Conservation (phyloP, 768 basidiomycete species). For the Panaeolus cyanescens region DNA sequence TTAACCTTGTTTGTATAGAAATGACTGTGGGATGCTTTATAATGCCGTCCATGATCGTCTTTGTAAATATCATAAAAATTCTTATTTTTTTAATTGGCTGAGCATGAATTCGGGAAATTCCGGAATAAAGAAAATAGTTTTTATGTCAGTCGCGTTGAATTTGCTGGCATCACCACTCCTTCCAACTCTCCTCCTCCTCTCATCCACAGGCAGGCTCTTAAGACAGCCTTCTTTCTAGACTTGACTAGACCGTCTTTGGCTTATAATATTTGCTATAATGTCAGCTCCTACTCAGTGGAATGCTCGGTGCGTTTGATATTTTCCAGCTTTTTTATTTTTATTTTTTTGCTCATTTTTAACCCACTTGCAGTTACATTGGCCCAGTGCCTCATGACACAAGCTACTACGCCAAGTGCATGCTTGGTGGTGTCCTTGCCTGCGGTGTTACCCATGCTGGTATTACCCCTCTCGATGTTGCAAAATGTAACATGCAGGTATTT, state of each 20-base stretch:
- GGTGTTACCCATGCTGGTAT: slow-evolving; percentile 88
- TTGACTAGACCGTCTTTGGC: slow-evolving; percentile 33
- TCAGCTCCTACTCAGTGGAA: slow-evolving; percentile 69
- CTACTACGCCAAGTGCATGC: slow-evolving; percentile 86
- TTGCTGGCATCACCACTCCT: slow-evolving; percentile 17
- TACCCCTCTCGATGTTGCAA: slow-evolving; percentile 85
- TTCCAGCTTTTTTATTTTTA: neutral
- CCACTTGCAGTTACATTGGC: slow-evolving; percentile 48
- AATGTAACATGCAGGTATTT: slow-evolving; percentile 89
- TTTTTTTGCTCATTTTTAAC: slow-evolving; percentile 3
- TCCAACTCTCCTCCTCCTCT: slow-evolving; percentile 21
- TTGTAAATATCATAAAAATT: neutral
- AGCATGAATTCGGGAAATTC: slow-evolving; percentile 38
- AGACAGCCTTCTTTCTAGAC: slow-evolving; percentile 26
- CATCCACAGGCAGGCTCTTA: slow-evolving; percentile 21
- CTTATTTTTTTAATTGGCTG: slow-evolving; percentile 29
- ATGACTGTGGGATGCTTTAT: slow-evolving; percentile 4
- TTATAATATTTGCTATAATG: slow-evolving; percentile 40
- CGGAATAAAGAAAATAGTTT: slow-evolving; percentile 26
- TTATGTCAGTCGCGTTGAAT: slow-evolving; percentile 22
- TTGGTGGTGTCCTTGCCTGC: slow-evolving; percentile 86
- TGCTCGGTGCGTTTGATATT: slow-evolving; percentile 50
- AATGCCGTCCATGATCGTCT: neutral
- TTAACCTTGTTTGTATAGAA: neutral
- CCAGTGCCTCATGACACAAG: slow-evolving; percentile 73